Evolutionary conservation across 1,139 yeast species (phyloP), one percentile per base, ranked within the genome.

Genomic region (Torulaspora pretoriensis): DNA sequence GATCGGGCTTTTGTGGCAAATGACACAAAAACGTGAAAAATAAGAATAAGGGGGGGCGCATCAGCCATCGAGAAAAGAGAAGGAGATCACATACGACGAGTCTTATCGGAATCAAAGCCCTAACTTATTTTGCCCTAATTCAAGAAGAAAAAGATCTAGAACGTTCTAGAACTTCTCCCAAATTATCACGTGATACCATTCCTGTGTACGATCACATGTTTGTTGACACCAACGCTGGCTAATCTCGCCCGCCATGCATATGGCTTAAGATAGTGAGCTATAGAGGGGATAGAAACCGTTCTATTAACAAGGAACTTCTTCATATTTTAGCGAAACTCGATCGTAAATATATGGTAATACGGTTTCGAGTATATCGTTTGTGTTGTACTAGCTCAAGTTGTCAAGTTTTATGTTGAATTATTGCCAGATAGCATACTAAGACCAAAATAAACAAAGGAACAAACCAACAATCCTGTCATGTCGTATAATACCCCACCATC

Each of bases 401-500:
- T 12, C 6, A 32, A 19, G 3, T 14, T 17, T n/a, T 32, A 32
- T 17, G 38, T 26, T 26, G 38, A 35, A 25, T 17, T 16, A 24
- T 17, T 41, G 36, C 17, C 14, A 31, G 23, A 19, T 25, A 9
- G 24, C 7, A 19, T 3, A 19, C 31, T 26, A 17, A 16, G 24
- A 24, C 8, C 23, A 24, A 9, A 13, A n/a, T 7, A 25, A 9
- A 29, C 8, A 8, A 29, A 8, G 8, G 16, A 29, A 9, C 17
- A 29, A 16, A n/a, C n/a, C n/a, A n/a, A 16, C 26, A 13, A 9
- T 28, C n/a, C 6, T 24, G 17, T 8, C 23, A 44, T 44, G 47
- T 33, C 46, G 10, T 43, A 40, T 23, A 46, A 40, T 36, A 43
- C 39, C 16, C 40, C 43, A 23, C 43, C 45, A 2, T 29, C 43